phyloP scores from a whole-genome alignment of 2,329 filamentous ascomycete genomes.

The Lanzia echinophila region DNA sequence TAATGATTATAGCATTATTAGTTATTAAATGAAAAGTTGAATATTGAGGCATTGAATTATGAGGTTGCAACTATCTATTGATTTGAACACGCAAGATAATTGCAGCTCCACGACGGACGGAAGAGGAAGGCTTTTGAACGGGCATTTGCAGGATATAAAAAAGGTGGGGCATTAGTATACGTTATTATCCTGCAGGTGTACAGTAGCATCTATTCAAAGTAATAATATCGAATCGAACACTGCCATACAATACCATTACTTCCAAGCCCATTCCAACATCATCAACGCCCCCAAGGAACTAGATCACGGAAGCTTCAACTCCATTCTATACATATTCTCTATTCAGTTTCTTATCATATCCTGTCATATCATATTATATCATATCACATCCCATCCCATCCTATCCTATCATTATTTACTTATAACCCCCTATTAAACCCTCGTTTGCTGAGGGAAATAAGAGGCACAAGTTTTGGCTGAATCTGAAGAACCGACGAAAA shows the following conservation, averaged over 20 bases:
- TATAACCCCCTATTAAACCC: not conserved
- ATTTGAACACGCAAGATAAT: conserved; percentile 1
- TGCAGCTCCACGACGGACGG: conserved; percentile 5
- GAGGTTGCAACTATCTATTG: not conserved
- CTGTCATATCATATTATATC: not conserved
- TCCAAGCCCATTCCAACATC: not conserved
- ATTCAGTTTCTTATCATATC: not conserved
- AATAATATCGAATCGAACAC: not conserved
- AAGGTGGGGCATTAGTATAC: conserved; percentile 6
- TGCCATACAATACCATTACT: conserved; percentile 1
- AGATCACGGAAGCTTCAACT: too few relatives aligned
- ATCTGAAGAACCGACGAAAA: too few relatives aligned
- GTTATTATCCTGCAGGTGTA: not conserved
- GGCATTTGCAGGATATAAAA: conserved; percentile 3
- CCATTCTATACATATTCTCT: not conserved
- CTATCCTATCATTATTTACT: not conserved
- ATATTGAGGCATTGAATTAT: too few relatives aligned
- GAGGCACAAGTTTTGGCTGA: too few relatives aligned
- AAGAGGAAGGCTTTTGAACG: conserved; percentile 1
- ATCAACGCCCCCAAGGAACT: not conserved
- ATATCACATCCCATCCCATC: not conserved
- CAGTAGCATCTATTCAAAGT: not conserved
- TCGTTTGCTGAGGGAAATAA: not conserved
- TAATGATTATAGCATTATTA: too few relatives aligned
- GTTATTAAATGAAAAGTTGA: too few relatives aligned